Percentiles rank a stretch among this genome's conserved stretches.
Evolutionary conservation across 225 moss, liverwort and hornwort genomes (phyloP).

Genomic region (Polytrichum commune): DNA sequence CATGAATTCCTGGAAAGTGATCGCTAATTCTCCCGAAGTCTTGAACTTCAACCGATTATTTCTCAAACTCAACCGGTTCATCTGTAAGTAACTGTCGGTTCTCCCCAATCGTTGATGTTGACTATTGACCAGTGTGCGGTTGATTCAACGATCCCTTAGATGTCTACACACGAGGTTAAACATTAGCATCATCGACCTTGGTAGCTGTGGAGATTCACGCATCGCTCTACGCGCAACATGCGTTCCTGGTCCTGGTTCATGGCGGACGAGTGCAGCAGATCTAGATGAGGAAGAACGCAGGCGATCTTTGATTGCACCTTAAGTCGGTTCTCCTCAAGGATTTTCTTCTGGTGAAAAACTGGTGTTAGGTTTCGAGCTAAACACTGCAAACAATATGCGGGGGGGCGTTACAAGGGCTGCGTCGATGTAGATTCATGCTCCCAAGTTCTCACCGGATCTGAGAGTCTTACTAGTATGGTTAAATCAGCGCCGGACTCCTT

Average conservation of each 20-base stretch:
- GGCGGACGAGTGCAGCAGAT: constrained; percentile 3
- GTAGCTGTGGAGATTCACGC: not conserved
- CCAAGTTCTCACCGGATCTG: not conserved
- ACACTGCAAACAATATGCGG: not conserved
- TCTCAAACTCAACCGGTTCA: too few species aligned
- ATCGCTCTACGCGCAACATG: not conserved
- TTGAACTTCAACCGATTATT: too few species aligned
- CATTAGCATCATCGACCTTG: not conserved
- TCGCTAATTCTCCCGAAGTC: too few species aligned
- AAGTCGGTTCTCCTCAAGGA: not conserved
- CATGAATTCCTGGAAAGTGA: too few species aligned
- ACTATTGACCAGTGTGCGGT: too few species aligned
- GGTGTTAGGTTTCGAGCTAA: not conserved
- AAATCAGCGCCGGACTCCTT: not conserved
- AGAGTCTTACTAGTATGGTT: not conserved
- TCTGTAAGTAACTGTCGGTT: too few species aligned
- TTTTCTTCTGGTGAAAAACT: not conserved
- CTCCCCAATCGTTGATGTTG: too few species aligned
- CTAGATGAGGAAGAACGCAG: not conserved
- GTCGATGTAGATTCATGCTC: not conserved
- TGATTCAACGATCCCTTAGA: too few species aligned
- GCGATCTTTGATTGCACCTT: not conserved
- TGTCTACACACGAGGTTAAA: not conserved
- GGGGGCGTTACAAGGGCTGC: not conserved
- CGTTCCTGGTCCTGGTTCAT: not conserved